Base-by-base conservation (phyloP, 306 rosid species). In the Macrotyloma uniflorum region DNA sequence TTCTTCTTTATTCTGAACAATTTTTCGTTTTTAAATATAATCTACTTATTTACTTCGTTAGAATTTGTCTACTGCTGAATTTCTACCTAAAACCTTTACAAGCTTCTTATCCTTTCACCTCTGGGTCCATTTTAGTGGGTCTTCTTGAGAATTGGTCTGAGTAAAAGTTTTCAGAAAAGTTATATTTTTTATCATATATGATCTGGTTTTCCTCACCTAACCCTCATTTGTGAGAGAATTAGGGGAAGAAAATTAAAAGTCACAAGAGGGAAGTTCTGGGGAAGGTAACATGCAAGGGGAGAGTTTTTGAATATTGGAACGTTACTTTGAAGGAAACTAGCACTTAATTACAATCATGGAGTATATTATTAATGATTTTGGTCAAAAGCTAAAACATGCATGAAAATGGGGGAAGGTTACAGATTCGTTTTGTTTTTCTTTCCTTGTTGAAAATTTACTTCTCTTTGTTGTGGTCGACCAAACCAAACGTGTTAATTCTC, bases 401-500 rank as follows among this genome's bases (percentile, higher is more conserved):
- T 35, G 47, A 23, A 64, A 12, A 36, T 14, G 3, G 43, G 50
- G 30, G n/a, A 64, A 12, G 4, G 50, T 33, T 35, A 20, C n/a
- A 40, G 7, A 26, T 33, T n/a, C 24, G 0, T 32, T 61, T 16
- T 3, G 15, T 28, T n/a, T 26, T 23, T 23, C 58, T 8, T 4
- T 18, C 3, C 47, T 23, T 54, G 16, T 55, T 55, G 2, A 12
- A 19, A 23, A 26, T 47, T 67, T 42, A 43, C 30, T 40, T 18
- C 26, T 10, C 9, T 85, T 76, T 81, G 79, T 50, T 66, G 11
- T 72, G 20, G 6, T n/a, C n/a, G n/a, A n/a, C n/a, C n/a, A n/a
- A n/a, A 12, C 86, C 85, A 88, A 87, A 80, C 85, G 84, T 59
- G 35, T 15, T 63, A 33, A 57, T 28, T 30, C 20, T 51, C 54